These are phyloP conservation scores for Colletotrichum truncatum DNA, from an alignment of 2,329 filamentous ascomycete genomes.

Conservation along the genomic window DNA sequence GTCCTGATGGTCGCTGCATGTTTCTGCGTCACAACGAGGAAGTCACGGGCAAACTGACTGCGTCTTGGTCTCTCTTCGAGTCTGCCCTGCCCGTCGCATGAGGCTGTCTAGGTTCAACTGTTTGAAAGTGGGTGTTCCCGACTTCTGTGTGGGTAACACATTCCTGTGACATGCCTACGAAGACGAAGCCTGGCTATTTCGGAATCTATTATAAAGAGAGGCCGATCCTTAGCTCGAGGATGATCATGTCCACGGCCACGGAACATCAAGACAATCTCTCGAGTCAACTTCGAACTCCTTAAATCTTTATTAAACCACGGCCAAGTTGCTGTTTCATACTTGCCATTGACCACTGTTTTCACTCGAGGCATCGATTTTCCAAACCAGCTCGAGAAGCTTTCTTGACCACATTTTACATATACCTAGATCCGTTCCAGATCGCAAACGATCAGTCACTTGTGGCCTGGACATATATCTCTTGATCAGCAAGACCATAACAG, in stretches of 20 bases:
- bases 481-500: too few species aligned
- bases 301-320: not conserved
- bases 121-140: not conserved
- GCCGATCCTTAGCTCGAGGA: not conserved
- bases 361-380: too few species aligned
- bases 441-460: too few species aligned
- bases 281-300: not conserved
- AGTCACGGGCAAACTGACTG: conserved; percentile 18
- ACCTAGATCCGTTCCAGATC: too few species aligned
- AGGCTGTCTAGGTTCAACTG: conserved; percentile 19
- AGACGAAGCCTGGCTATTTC: not conserved
- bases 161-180: not conserved
- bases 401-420: too few species aligned
- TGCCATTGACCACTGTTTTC: not conserved
- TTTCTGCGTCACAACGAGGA: conserved; percentile 25
- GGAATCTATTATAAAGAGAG: conserved; percentile 18
- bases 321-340: not conserved
- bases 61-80: conserved; percentile 3
- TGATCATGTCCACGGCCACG: not conserved
- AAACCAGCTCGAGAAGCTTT: too few species aligned
- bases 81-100: conserved; percentile 26
- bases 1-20: conserved; percentile 6
- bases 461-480: too few species aligned
- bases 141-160: not conserved
- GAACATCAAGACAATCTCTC: not conserved